Conservation (phyloP, 495 filamentous ascomycete species). For the Lophium mytilinum region DNA sequence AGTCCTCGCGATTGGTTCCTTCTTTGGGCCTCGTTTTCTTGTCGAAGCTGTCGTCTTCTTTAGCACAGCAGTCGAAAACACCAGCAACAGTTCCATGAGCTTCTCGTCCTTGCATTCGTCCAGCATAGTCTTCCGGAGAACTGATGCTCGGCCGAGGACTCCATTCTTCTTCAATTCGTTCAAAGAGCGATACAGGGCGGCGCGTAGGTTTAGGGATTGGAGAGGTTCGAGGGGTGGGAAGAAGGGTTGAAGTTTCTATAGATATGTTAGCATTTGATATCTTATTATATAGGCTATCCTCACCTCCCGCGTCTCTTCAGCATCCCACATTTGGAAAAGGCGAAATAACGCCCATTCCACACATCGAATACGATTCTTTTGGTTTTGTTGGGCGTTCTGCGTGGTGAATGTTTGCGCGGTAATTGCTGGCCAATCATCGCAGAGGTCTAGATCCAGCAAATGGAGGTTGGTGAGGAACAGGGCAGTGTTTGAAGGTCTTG, state of each 20-base stretch:
- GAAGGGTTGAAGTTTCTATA: slow-evolving; percentile 79
- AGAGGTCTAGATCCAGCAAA: slow-evolving; percentile 66
- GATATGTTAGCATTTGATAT: slow-evolving; percentile 1
- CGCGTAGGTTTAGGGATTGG: slow-evolving; percentile 80
- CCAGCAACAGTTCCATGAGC: slow-evolving; percentile 63
- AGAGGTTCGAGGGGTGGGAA: slow-evolving; percentile 81
- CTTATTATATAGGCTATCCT: background rate
- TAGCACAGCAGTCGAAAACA: slow-evolving; percentile 72
- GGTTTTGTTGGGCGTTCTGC: slow-evolving; percentile 58
- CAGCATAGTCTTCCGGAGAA: slow-evolving; percentile 80
- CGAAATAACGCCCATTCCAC: slow-evolving; percentile 82
- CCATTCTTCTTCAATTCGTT: slow-evolving; percentile 81
- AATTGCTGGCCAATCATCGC: slow-evolving; percentile 69
- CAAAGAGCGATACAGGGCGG: slow-evolving; percentile 69
- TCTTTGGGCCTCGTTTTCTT: slow-evolving; percentile 10
- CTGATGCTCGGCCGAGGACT: slow-evolving; percentile 63
- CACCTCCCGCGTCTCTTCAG: slow-evolving; percentile 61
- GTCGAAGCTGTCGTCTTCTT: slow-evolving; percentile 50
- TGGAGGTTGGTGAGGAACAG: slow-evolving; percentile 74
- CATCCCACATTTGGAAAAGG: slow-evolving; percentile 75
- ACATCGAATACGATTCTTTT: slow-evolving; percentile 67
- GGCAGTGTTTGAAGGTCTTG: slow-evolving; percentile 45
- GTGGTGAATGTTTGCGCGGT: slow-evolving; percentile 54
- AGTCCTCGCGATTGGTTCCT: slow-evolving; percentile 43
- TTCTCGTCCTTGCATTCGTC: slow-evolving; percentile 60